These are phyloP conservation scores for Metschnikowia dekortorum DNA, from an alignment of 805 yeast species.

Conservation along the genomic window DNA sequence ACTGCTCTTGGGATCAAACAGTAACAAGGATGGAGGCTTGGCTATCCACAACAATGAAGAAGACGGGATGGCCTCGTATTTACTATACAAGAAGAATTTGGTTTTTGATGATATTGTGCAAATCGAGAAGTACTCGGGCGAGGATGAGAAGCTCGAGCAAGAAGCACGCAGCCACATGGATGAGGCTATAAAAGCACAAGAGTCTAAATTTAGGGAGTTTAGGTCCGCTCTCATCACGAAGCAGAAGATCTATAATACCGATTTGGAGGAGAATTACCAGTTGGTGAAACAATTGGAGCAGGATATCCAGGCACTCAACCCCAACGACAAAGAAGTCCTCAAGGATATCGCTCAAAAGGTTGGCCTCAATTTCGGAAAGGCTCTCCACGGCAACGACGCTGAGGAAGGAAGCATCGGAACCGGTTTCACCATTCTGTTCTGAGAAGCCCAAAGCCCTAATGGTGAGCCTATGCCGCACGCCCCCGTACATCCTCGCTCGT, in stretches of 20 bases:
- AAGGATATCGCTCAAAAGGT: conserved; percentile 12
- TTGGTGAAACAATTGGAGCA: conserved; percentile 34
- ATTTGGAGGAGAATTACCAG: conserved; percentile 42
- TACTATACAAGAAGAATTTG: conserved; percentile 13
- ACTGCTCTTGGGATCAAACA: conserved; percentile 34
- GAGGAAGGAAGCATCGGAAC: conserved; percentile 14
- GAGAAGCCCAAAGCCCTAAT: conserved; percentile 3
- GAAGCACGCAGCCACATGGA: conserved; percentile 18
- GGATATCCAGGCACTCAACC: conserved; percentile 12
- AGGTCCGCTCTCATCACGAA: conserved; percentile 49
- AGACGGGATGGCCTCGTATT: conserved; percentile 18
- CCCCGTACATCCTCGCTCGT: conserved; percentile 7
- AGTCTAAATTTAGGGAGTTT: conserved; percentile 59
- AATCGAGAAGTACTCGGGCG: conserved; percentile 17
- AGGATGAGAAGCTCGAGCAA: conserved; percentile 24
- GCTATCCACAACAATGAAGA: conserved; percentile 7
- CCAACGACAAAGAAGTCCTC: conserved; percentile 14
- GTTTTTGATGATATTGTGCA: conserved; percentile 13
- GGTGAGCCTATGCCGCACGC: conserved; percentile 6
- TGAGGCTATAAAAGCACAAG: conserved; percentile 45
- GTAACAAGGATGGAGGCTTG: conserved; percentile 1
- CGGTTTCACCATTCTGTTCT: conserved; percentile 14
- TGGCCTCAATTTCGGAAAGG: conserved; percentile 8
- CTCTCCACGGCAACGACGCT: conserved; percentile 7
- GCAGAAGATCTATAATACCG: conserved; percentile 54